These are phyloP conservation scores for Flueggea neowawraea DNA, from an alignment of 441 rosid species.

Conservation along the genomic window DNA sequence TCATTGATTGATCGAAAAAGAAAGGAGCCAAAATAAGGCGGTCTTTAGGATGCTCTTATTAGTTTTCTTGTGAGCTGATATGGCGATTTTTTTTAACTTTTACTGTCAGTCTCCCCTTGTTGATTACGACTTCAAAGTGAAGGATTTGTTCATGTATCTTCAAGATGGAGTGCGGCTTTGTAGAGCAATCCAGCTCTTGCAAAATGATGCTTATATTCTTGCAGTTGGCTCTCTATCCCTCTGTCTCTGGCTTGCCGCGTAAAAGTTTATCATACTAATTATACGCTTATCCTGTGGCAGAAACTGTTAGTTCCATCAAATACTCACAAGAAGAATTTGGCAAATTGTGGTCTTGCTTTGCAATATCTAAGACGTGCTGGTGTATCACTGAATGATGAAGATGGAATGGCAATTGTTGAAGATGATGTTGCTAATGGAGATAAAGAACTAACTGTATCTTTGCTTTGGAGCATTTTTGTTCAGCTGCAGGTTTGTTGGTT, in stretches of 20 bases:
- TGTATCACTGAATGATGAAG: conserved; percentile 64
- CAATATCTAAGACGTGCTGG: conserved; percentile 67
- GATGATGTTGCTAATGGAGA: conserved; percentile 82
- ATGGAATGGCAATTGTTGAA: conserved; percentile 51
- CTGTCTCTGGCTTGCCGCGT: not conserved
- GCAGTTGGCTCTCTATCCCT: conserved; percentile 40
- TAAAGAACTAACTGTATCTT: conserved; percentile 74
- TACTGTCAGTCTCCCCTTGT: conserved; percentile 53
- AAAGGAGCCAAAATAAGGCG: not conserved
- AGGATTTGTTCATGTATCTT: conserved; percentile 67
- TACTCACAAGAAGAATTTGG: conserved; percentile 60
- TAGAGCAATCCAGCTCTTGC: conserved; percentile 82
- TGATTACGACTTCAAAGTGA: conserved; percentile 75
- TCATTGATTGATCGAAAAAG: no score
- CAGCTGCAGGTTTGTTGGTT: conserved; percentile 65
- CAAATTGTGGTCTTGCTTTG: conserved; percentile 67
- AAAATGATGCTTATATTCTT: conserved; percentile 74
- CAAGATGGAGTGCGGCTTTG: conserved; percentile 95
- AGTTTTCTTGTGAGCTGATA: no score
- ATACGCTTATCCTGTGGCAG: conserved; percentile 35
- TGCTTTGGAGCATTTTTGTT: conserved; percentile 91
- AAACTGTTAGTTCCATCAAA: conserved; percentile 79
- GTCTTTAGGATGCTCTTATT: not conserved
- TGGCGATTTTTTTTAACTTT: not conserved
- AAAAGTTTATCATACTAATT: no score